phyloP scores from a whole-genome alignment of 1,284 basidiomycete genomes.

The Cronartium quercuum region DNA sequence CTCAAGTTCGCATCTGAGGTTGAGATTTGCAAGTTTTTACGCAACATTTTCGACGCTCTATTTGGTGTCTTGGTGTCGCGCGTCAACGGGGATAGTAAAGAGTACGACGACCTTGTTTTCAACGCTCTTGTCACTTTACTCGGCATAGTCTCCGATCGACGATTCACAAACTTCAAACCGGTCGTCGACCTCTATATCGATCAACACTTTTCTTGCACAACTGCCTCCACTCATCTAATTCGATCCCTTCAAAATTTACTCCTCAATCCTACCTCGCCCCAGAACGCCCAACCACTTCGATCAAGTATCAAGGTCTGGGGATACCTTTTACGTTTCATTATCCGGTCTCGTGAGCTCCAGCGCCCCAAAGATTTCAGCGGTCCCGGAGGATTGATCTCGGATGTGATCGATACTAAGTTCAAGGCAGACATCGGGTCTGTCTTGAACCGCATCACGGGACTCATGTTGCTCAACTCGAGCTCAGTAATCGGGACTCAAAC shows the following conservation, averaged over 20 bases:
- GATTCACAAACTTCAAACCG: conserved; percentile 88
- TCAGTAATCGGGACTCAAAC: conserved; percentile 91
- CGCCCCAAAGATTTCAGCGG: conserved; percentile 60
- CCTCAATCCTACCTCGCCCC: conserved; percentile 63
- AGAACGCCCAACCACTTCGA: conserved; percentile 70
- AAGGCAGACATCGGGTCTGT: conserved; percentile 68
- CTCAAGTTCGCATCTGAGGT: conserved; percentile 63
- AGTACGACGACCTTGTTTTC: conserved; percentile 81
- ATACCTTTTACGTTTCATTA: conserved; percentile 89
- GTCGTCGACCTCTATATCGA: conserved; percentile 90
- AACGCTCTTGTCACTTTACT: conserved; percentile 79
- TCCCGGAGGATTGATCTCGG: conserved; percentile 24
- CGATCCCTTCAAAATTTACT: conserved; percentile 79
- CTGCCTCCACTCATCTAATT: conserved; percentile 72
- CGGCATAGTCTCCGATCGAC: conserved; percentile 76
- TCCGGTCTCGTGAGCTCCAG: conserved; percentile 78
- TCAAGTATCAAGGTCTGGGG: conserved; percentile 93
- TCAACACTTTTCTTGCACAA: conserved; percentile 64
- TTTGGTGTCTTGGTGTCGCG: conserved; percentile 78
- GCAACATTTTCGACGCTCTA: conserved; percentile 79
- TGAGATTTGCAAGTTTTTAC: conserved; percentile 80
- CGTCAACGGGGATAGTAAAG: conserved; percentile 62
- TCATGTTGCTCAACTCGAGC: conserved; percentile 73
- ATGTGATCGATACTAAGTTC: conserved; percentile 69
- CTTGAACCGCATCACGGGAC: conserved; percentile 70